Evolutionary conservation across 441 rosid genomes (phyloP).

Genomic region (Pelargonium myrrhifolium): DNA sequence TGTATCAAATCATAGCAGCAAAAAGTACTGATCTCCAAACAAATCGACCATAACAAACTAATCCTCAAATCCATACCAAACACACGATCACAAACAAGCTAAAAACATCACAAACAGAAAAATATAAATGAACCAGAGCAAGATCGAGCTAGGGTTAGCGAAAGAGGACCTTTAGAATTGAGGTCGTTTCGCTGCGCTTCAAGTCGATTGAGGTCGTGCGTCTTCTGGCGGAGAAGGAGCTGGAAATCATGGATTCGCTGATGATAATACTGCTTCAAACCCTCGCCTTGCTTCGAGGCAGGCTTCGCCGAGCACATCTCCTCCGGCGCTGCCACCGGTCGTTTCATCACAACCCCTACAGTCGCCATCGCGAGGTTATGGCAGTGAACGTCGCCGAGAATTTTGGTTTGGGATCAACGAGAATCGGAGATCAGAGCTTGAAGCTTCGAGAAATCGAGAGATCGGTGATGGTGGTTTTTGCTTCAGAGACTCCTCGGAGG

Average conservation of each 20-base stretch:
- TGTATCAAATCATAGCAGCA: too few species aligned
- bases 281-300: constrained; percentile 70
- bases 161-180: constrained; percentile 60
- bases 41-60: background rate
- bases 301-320: constrained; percentile 43
- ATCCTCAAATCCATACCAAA: background rate
- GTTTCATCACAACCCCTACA: constrained; percentile 44
- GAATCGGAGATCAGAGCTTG: background rate
- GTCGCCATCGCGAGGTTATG: constrained; percentile 37
- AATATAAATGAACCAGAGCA: background rate
- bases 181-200: constrained; percentile 93
- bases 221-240: constrained; percentile 67
- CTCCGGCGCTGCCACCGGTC: constrained; percentile 34
- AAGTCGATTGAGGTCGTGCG: constrained; percentile 82
- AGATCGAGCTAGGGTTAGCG: constrained; percentile 8
- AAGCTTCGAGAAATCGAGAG: too few species aligned
- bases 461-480: too few species aligned
- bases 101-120: background rate
- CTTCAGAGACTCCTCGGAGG: too few species aligned
- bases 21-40: too few species aligned
- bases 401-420: constrained; percentile 19
- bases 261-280: constrained; percentile 77
- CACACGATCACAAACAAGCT: background rate
- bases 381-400: background rate
- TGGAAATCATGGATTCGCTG: constrained; percentile 81